These are phyloP conservation scores for Saccharomyces cerevisiae DNA, from an alignment of 805 yeast genomes.

Conservation along the genomic window DNA sequence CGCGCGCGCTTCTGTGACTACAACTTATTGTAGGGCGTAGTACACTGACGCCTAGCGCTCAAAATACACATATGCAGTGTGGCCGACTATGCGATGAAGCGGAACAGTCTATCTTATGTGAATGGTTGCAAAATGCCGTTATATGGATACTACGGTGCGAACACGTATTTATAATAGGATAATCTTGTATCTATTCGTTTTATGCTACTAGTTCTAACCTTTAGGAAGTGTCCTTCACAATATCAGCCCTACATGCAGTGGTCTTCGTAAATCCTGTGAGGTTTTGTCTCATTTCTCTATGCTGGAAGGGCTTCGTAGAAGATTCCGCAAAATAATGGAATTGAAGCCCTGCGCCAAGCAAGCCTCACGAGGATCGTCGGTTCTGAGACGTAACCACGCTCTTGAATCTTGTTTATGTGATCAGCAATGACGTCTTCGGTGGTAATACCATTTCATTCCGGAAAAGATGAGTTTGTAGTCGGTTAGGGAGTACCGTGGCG, in stretches of 20 bases:
- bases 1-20: background rate
- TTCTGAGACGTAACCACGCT: constrained; percentile 61
- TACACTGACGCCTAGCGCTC: background rate
- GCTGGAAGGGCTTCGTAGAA: constrained; percentile 78
- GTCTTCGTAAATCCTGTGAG: constrained; percentile 66
- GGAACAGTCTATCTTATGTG: background rate
- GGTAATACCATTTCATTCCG: constrained; percentile 98
- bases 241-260: constrained; percentile 41
- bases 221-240: constrained; percentile 44
- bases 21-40: background rate
- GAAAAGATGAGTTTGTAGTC: constrained; percentile 83
- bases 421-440: constrained; percentile 99
- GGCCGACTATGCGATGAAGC: background rate
- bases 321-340: constrained; percentile 56
- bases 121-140: background rate
- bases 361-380: constrained; percentile 86
- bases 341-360: constrained; percentile 87
- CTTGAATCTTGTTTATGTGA: constrained; percentile 74
- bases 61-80: background rate
- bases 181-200: constrained; percentile 21
- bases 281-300: constrained; percentile 65
- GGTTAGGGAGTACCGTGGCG: constrained; percentile 81
- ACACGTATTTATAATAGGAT: constrained; percentile 24
- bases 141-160: constrained; percentile 12
- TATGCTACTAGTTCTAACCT: constrained; percentile 41